Conservation (phyloP, 331 rosid genomes). For the Cydonia oblonga region DNA sequence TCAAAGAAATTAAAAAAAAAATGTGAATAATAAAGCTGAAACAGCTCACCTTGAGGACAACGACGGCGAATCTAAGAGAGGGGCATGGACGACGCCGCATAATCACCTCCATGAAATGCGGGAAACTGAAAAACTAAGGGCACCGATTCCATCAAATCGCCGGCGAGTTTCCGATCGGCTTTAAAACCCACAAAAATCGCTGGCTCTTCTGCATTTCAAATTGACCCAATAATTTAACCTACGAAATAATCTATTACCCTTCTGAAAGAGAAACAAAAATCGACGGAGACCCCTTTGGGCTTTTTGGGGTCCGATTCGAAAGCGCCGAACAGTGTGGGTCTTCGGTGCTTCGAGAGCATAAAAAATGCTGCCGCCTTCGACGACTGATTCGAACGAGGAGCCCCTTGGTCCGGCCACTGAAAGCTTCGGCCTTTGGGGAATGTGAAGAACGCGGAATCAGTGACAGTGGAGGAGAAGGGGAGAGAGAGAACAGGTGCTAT, state of each 20-base stretch:
- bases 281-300: background rate
- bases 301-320: background rate
- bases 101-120: conserved; percentile 51
- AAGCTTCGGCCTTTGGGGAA: conserved; percentile 11
- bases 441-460: conserved; percentile 21
- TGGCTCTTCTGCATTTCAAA: conserved; percentile 40
- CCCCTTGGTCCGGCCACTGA: conserved; percentile 9
- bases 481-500: background rate
- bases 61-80: conserved; percentile 36
- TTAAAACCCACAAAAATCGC: conserved; percentile 30
- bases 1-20: background rate
- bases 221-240: background rate
- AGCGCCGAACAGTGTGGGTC: background rate
- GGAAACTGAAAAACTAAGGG: conserved; percentile 17
- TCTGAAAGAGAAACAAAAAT: background rate
- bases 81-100: conserved; percentile 38
- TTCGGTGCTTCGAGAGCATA: background rate
- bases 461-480: conserved; percentile 18
- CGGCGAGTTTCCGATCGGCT: conserved; percentile 50
- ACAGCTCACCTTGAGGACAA: conserved; percentile 55
- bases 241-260: background rate
- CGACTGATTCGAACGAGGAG: conserved; percentile 23
- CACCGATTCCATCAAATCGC: conserved; percentile 64
- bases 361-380: background rate
- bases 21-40: background rate